These are phyloP conservation scores for Croton laevigatus DNA, from an alignment of 441 rosid genomes.

Conservation along the genomic window DNA sequence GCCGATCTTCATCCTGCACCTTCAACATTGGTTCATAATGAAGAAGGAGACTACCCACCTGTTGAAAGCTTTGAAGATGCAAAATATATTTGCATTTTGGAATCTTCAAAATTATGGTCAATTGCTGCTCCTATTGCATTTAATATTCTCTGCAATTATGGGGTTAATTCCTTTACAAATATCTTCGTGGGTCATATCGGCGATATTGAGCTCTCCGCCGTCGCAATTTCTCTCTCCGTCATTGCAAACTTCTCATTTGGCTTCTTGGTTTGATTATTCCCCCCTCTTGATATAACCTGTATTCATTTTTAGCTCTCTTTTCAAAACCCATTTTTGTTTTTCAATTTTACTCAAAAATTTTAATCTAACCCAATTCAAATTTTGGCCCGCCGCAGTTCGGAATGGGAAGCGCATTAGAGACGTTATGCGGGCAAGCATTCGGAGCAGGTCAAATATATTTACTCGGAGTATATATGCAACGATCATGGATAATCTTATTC, in stretches of 20 bases:
- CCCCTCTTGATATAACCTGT: neutral
- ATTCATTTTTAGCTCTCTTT: neutral
- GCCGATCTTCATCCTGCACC: constrained; percentile 63
- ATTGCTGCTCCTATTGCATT: constrained; percentile 89
- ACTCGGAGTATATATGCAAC: constrained; percentile 84
- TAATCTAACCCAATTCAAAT: neutral
- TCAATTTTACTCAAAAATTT: neutral
- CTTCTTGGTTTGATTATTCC: constrained; percentile 52
- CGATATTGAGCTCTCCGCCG: constrained; percentile 78
- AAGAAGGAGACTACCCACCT: constrained; percentile 53
- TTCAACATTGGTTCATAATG: constrained; percentile 30
- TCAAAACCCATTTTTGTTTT: neutral
- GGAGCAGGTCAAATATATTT: constrained; percentile 66
- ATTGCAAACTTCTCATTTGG: constrained; percentile 84
- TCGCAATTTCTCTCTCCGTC: constrained; percentile 74
- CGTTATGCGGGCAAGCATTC: constrained; percentile 72
- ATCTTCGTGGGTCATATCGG: constrained; percentile 88
- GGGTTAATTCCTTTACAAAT: constrained; percentile 77
- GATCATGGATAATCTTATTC: constrained; percentile 70
- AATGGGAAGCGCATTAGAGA: constrained; percentile 76
- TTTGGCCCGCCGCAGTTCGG: constrained; percentile 48
- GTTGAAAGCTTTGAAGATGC: constrained; percentile 42
- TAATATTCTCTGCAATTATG: constrained; percentile 78
- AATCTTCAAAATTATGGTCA: constrained; percentile 60
- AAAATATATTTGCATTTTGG: constrained; percentile 41